phyloP scores from a whole-genome alignment of 805 yeast species.

The Ogataea parapolymorpha region DNA sequence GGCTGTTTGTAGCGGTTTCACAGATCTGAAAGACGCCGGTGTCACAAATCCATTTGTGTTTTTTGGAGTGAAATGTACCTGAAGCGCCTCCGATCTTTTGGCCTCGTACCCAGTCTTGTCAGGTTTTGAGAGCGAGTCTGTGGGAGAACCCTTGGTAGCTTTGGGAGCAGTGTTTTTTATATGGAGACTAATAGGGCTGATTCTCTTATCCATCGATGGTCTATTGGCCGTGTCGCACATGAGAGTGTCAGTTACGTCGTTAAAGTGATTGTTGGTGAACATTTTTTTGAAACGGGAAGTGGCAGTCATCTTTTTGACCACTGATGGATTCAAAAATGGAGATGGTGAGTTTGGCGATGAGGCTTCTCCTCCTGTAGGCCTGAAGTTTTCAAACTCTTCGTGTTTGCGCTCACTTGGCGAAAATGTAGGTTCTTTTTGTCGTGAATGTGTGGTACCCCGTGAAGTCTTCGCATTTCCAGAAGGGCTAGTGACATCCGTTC shows the following conservation, averaged over 20 bases:
- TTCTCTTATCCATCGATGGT: slow-evolving; percentile 21
- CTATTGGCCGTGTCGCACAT: slow-evolving; percentile 11
- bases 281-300: slow-evolving; percentile 24
- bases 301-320: slow-evolving; percentile 18
- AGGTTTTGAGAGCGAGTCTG: slow-evolving; percentile 23
- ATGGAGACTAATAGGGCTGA: slow-evolving; percentile 15
- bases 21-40: slow-evolving; percentile 61
- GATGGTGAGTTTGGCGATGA: slow-evolving; percentile 17
- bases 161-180: slow-evolving; percentile 8
- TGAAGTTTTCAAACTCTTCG: neutral
- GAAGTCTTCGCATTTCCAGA: no score
- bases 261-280: slow-evolving; percentile 10
- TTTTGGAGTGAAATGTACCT: slow-evolving; percentile 15
- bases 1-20: slow-evolving; percentile 83
- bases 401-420: slow-evolving; percentile 6
- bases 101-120: neutral
- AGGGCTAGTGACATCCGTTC: slow-evolving; percentile 7
- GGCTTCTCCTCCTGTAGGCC: neutral
- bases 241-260: slow-evolving; percentile 5
- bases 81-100: neutral
- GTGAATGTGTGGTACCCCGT: no score
- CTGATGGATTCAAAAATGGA: slow-evolving; percentile 26
- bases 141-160: slow-evolving; percentile 8
- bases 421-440: no score
- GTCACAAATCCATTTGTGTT: slow-evolving; percentile 33